Conservation (phyloP, 2,329 filamentous ascomycete genomes). For the Fusarium piperis region DNA sequence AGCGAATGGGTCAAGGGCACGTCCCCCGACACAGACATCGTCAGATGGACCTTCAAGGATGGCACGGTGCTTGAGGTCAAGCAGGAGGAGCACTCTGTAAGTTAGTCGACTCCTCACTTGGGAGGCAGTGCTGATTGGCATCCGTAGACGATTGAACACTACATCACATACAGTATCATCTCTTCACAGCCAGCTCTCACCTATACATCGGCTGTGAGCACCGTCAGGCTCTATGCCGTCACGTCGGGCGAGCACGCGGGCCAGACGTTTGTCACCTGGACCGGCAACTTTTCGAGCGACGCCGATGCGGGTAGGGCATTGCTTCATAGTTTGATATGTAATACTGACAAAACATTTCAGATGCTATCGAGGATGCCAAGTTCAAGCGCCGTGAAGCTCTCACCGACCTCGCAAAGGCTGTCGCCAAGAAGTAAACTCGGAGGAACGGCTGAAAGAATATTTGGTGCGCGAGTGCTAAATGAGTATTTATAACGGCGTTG, state of each 20-base stretch:
- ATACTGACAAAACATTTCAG: slow-evolving; percentile 50
- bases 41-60: slow-evolving; percentile 78
- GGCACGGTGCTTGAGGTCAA: slow-evolving; percentile 75
- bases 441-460: not conserved
- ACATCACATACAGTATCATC: slow-evolving; percentile 79
- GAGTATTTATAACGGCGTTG: not conserved
- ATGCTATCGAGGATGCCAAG: slow-evolving; percentile 78
- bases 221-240: slow-evolving; percentile 71
- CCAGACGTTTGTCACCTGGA: slow-evolving; percentile 75
- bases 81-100: slow-evolving; percentile 78
- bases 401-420: slow-evolving; percentile 68
- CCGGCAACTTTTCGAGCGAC: slow-evolving; percentile 75
- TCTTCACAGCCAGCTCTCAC: slow-evolving; percentile 70
- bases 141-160: slow-evolving; percentile 74
- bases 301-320: slow-evolving; percentile 69
- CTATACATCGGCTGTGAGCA: slow-evolving; percentile 74
- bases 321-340: slow-evolving; percentile 8
- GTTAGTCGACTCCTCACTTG: slow-evolving; percentile 27
- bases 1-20: slow-evolving; percentile 72
- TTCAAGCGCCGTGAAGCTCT: slow-evolving; percentile 80
- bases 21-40: slow-evolving; percentile 71
- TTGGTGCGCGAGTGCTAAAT: not conserved
- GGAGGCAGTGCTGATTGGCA: not conserved
- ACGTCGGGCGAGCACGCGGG: slow-evolving; percentile 73
- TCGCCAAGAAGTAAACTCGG: slow-evolving; percentile 40